Percentiles rank a stretch among this genome's conserved stretches.
phyloP scores from a whole-genome alignment of 139 green algal genomes.

The Micractinium conductrix region DNA sequence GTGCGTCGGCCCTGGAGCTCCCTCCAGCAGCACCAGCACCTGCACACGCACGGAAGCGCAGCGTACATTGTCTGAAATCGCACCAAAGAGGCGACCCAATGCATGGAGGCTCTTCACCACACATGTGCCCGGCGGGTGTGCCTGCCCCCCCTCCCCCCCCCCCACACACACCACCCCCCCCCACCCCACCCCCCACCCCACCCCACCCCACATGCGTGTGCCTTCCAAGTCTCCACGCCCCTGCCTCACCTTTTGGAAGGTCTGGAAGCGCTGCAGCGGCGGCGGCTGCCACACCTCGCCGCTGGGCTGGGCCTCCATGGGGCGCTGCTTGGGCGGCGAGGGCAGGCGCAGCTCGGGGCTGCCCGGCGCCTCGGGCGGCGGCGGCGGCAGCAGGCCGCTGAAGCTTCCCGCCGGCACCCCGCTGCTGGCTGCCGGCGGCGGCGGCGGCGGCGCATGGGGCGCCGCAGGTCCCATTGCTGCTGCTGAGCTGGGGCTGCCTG shows the following conservation, averaged over 20 bases:
- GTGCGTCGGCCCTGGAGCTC: not conserved
- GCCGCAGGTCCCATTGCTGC: not conserved
- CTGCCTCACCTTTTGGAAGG: conserved; percentile 31
- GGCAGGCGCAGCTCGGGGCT: conserved; percentile 18
- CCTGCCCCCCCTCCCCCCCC: not conserved
- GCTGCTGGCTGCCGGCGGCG: not conserved
- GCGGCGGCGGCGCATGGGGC: not conserved
- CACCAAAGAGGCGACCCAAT: too few relatives aligned
- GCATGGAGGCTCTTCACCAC: too few relatives aligned
- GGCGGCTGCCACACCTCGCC: conserved; percentile 11
- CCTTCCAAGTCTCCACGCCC: not conserved
- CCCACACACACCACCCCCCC: not conserved
- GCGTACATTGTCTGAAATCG: too few relatives aligned
- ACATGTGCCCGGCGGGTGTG: too few relatives aligned
- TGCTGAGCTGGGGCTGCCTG: conserved; percentile 5
- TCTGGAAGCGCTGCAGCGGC: conserved; percentile 13
- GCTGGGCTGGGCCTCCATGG: not conserved
- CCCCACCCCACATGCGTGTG: too few relatives aligned
- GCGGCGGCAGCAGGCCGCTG: too few relatives aligned
- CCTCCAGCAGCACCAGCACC: conserved; percentile 42
- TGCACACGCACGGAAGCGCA: too few relatives aligned
- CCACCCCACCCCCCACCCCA: not conserved
- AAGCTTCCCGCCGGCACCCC: not conserved
- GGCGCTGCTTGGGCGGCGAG: conserved; percentile 30
- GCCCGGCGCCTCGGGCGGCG: not conserved